These are phyloP conservation scores for Elsinoe batatas DNA, from an alignment of 2,329 filamentous ascomycete genomes.

Conservation along the genomic window DNA sequence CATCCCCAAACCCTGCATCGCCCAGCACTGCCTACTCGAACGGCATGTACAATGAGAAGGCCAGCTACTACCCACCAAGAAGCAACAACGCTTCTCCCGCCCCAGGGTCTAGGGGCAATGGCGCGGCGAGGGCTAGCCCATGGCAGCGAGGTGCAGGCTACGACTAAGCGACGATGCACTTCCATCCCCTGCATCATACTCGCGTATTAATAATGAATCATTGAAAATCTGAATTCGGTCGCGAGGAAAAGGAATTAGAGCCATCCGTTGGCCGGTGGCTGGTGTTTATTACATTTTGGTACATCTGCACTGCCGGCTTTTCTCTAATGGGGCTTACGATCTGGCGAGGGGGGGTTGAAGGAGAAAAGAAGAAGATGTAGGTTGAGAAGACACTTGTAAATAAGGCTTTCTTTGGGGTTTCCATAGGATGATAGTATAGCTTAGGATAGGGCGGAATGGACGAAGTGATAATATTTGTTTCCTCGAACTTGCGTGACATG, in stretches of 20 bases:
- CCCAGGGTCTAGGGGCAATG: constrained; percentile 8
- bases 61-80: constrained; percentile 13
- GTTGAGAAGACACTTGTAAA: neutral
- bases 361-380: neutral
- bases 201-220: constrained; percentile 9
- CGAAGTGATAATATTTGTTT: neutral
- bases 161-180: constrained; percentile 33
- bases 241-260: neutral
- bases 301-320: neutral
- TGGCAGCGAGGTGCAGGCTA: constrained; percentile 59
- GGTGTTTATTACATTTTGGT: neutral
- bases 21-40: constrained; percentile 12
- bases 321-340: constrained; percentile 1
- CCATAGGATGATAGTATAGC: constrained; percentile 6
- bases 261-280: constrained; percentile 2
- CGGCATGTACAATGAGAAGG: constrained; percentile 15
- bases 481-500: neutral
- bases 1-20: constrained; percentile 14
- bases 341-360: neutral
- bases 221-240: constrained; percentile 4
- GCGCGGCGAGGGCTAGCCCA: constrained; percentile 42
- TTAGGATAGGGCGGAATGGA: constrained; percentile 9
- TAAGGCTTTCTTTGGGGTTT: constrained; percentile 9
- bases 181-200: neutral
- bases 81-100: constrained; percentile 15